Evolutionary conservation across 306 rosid species (phyloP), one percentile per base, ranked within the genome.

Genomic region (Gynostemma pentaphyllum): DNA sequence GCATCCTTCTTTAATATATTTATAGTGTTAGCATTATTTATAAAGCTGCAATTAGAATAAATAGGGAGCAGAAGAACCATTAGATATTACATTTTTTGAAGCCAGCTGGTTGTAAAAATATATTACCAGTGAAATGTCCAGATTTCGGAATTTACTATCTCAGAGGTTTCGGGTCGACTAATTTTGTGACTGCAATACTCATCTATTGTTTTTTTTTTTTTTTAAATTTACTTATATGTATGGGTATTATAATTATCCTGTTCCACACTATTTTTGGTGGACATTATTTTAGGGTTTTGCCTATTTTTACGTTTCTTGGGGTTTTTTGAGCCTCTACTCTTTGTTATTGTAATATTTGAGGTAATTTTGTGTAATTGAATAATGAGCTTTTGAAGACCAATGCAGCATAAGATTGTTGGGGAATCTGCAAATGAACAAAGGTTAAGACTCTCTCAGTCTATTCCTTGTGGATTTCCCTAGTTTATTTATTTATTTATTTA

Each of bases 1-100:
- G 15, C 59, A 52, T 27, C 41, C 41, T 30, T 21, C 41, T 16
- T 78, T 59, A 2, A 66, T 70, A 48, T 52, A 51, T 34, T 56
- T 8, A 16, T 56, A 56, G 36, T 40, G 22, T 60, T 60, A 60
- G 21, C 66, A 39, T 60, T 39, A 23, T 60, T 60, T 60, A 13
- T 39, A 26, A 39, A 40, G 66, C 34, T 60, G 34, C 12, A 13
- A 60, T 60, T 60, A 60, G 32, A 60, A 60, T 60, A 60, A 60
- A 39, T 60, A 60, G 47, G 66, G 49, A 60, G 66, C 32, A 60
- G 49, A 60, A 13, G 66, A 14, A 42, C 16, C 37, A 57, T 29
- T 36, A 60, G 48, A 37, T 14, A 60, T 34, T 60, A 32, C 66
- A 60, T 60, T 60, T 60, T 37, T 18, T 19, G 49, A 60, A 60